Evolutionary conservation across 176 grass and related monocot genomes (phyloP).

Genomic region (Hordeum marinum): DNA sequence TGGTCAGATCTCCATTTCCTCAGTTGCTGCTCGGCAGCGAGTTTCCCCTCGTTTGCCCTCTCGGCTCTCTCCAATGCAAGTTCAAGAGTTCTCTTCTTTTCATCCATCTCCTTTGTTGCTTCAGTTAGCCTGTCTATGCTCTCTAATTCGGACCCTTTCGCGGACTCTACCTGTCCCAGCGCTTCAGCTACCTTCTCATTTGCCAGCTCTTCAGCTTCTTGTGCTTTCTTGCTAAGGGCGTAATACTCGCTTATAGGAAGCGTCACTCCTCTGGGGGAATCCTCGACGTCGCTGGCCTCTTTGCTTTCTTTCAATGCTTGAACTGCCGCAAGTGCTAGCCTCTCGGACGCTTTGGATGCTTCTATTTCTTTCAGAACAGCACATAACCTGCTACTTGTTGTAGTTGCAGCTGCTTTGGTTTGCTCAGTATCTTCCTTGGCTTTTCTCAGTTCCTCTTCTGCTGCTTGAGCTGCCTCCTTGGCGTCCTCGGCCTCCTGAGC

Average conservation of each 20-base stretch:
- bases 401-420: conserved; percentile 54
- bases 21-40: conserved; percentile 71
- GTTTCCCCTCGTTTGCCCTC: conserved; percentile 72
- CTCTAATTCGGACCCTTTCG: conserved; percentile 54
- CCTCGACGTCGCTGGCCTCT: conserved; percentile 29
- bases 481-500: conserved; percentile 71
- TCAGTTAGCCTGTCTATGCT: conserved; percentile 52
- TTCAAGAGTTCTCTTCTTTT: conserved; percentile 55
- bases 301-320: conserved; percentile 65
- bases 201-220: conserved; percentile 84
- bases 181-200: conserved; percentile 58
- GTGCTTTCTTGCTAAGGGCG: conserved; percentile 64
- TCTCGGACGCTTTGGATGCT: conserved; percentile 61
- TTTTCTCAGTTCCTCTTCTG: conserved; percentile 62
- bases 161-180: conserved; percentile 54
- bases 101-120: conserved; percentile 52
- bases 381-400: conserved; percentile 45
- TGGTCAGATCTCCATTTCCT: conserved; percentile 97
- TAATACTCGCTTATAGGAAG: conserved; percentile 82
- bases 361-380: conserved; percentile 84
- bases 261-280: conserved; percentile 50
- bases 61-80: conserved; percentile 51
- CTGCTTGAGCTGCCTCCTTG: conserved; percentile 48
- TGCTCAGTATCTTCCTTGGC: conserved; percentile 65
- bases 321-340: conserved; percentile 55